Base-by-base conservation (phyloP, 352 stramenopile genomes). In the Pythium monospermum region DNA sequence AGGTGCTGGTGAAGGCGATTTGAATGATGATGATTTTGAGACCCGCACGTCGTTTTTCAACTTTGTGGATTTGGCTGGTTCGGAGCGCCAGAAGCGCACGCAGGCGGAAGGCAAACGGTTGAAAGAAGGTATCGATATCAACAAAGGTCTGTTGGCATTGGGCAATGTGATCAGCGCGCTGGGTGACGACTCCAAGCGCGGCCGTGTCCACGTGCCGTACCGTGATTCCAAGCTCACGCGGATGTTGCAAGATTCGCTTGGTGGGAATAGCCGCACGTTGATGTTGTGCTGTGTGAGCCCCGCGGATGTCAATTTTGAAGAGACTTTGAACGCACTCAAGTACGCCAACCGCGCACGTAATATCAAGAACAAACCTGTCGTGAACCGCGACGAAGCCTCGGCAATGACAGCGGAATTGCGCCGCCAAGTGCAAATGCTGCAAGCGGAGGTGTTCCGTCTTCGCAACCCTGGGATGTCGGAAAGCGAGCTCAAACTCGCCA, bases 131-230 rank as follows among this genome's bases (percentile, higher is more conserved):
- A 98, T 99, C 38, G 87, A 98, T 60, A 99, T 99, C 69, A 99
- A 99, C 76, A 96, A 98, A 67, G 96, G 96, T 3, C 76, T 99
- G 19, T 74, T 99, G 15, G 95, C 93, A 8, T 80, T 99, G 16
- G 96, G 96, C 3, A 98, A 98, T 61, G 96, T 99, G 25, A 99
- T 99, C 55, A 98, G 96, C 57, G 93, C 94, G 8, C 69, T 99
- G 7, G 94, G 90, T 18, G 91, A 98, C 38, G 80, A 95, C 38
- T 87, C 87, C 41, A 94, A 94, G 53, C 63, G 91, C 73, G 79
- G 91, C 70, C 73, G 83, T 64, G 83, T 96, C 5, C 95, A 98
- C 55, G 83, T 98, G 6, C 93, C 91, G 3, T 98, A 98, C 52
- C 86, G 93, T 30, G 91, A 98, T 65, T 97, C 86, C 5, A 97